A percentile compares a stretch with the other conserved stretches of the same genome.
These are phyloP conservation scores for Paracamarosporium sp. DNA, from an alignment of 2,329 filamentous ascomycete genomes.

Conservation along the genomic window DNA sequence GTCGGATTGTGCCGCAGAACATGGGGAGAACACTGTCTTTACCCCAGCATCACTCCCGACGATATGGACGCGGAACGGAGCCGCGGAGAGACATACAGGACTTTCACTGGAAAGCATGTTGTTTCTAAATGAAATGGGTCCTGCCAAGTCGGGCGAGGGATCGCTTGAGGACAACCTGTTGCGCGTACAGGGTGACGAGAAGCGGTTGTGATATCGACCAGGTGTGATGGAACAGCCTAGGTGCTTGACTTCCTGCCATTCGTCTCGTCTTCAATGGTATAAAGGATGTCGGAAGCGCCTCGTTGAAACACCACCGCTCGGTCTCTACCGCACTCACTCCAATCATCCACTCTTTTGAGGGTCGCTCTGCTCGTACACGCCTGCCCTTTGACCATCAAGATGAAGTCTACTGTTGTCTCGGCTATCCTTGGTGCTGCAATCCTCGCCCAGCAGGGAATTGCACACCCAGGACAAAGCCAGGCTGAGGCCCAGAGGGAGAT, in stretches of 20 bases:
- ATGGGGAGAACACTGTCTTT: background rate
- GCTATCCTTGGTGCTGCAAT: conserved; percentile 22
- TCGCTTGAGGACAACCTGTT: background rate
- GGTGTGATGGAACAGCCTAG: background rate
- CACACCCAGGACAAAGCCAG: conserved; percentile 48
- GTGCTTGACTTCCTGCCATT: background rate
- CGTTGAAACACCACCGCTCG: background rate
- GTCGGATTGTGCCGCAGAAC: background rate
- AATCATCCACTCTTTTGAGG: background rate
- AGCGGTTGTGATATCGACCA: background rate
- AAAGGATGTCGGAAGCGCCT: background rate
- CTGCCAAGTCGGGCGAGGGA: conserved; percentile 4
- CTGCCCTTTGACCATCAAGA: background rate
- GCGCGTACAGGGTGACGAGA: background rate
- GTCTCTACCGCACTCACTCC: background rate
- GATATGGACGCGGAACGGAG: background rate
- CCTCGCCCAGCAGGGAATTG: conserved; percentile 33
- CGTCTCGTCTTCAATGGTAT: background rate
- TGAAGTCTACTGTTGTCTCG: background rate
- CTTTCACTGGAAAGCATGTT: background rate
- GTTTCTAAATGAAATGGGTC: background rate
- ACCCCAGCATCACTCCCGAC: background rate
- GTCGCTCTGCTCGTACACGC: background rate
- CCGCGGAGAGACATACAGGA: background rate
- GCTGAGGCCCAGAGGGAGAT: conserved; percentile 43